Base-by-base conservation (phyloP, 2,329 filamentous ascomycete genomes). In the Colletotrichum sp. region DNA sequence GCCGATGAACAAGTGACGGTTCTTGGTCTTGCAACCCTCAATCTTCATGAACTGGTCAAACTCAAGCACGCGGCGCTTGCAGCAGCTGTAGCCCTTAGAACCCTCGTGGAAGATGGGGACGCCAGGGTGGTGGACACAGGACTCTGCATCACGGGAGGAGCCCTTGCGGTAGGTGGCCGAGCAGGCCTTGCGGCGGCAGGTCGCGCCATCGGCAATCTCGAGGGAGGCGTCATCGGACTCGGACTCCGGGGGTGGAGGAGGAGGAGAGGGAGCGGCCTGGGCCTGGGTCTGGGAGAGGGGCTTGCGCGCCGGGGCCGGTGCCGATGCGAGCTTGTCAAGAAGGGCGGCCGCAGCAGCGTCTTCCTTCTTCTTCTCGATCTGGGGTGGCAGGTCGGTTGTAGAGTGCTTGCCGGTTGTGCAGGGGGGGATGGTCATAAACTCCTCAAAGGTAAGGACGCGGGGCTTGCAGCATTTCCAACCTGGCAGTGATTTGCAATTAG, bases 381-480 rank as follows among this genome's bases (percentile, higher is more conserved):
- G 86, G 21, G 91, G 92, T 3, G 91, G 91, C 71, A 89, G 83
- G 80, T 98, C 96, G 77, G 97, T 94, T 15, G 95, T 96, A 75
- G 95, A 97, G 88, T 99, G 97, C 81, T 94, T 96, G 82, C 97
- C 97, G 15, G 93, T 95, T 30, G 97, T 98, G 90, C 97, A 99
- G 49, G 97, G 96, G 66, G 95, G 89, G 81, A 99, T 99, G 77
- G 89, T 86, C 85, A 99, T 95, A 89, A 99, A 99, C 87, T 99
- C 97, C 87, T 99, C 97, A 84, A 99, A 99, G 76, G 96, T 98
- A 81, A 99, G 90, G 81, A 99, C 96, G 82, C 97, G 94, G 73
- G 96, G 94, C 87, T 98, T 99, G 91, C 97, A 99, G 89, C 97
- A 99, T 88, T 98, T 98, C 96, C 97, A 99, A 83, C 97, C 96